Conservation (phyloP, 2,329 filamentous ascomycete species). For the Penicillium sp. region DNA sequence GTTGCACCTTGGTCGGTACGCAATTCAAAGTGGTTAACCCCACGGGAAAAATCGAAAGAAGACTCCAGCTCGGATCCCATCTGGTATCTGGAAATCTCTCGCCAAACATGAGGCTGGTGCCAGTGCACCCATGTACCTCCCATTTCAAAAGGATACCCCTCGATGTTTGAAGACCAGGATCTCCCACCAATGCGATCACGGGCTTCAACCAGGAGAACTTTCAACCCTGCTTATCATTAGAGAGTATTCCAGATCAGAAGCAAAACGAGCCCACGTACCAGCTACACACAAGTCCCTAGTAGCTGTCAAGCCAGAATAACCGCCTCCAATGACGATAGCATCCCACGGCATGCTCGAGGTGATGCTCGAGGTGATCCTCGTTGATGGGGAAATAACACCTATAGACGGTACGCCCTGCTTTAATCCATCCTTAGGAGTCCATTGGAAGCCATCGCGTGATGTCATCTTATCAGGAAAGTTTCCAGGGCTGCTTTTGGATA, state of each 20-base stretch:
- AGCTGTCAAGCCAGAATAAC: constrained; percentile 38
- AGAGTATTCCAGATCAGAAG: not conserved
- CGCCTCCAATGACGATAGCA: constrained; percentile 37
- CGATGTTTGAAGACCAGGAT: constrained; percentile 52
- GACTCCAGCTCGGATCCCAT: constrained; percentile 47
- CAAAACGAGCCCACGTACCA: constrained; percentile 18
- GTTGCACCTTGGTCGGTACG: constrained; percentile 33
- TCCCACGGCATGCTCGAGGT: constrained; percentile 10
- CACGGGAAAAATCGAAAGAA: constrained; percentile 47
- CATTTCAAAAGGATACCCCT: constrained; percentile 53
- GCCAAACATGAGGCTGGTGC: constrained; percentile 49
- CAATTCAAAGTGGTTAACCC: constrained; percentile 50
- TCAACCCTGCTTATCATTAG: constrained; percentile 31
- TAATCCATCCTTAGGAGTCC: constrained; percentile 27
- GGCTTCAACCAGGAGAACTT: constrained; percentile 52
- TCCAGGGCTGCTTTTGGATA: too few relatives aligned
- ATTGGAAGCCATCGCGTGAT: constrained; percentile 32
- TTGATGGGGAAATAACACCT: constrained; percentile 26
- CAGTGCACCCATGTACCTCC: constrained; percentile 57
- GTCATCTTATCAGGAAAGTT: too few relatives aligned
- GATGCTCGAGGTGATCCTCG: constrained; percentile 13
- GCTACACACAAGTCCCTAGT: constrained; percentile 31
- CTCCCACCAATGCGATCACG: constrained; percentile 56
- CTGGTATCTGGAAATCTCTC: constrained; percentile 53
- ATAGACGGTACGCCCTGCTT: constrained; percentile 24